Evolutionary conservation across 257 asterid species (phyloP), one percentile per base, ranked within the genome.

Genomic region (Solanum ahanhuiri): DNA sequence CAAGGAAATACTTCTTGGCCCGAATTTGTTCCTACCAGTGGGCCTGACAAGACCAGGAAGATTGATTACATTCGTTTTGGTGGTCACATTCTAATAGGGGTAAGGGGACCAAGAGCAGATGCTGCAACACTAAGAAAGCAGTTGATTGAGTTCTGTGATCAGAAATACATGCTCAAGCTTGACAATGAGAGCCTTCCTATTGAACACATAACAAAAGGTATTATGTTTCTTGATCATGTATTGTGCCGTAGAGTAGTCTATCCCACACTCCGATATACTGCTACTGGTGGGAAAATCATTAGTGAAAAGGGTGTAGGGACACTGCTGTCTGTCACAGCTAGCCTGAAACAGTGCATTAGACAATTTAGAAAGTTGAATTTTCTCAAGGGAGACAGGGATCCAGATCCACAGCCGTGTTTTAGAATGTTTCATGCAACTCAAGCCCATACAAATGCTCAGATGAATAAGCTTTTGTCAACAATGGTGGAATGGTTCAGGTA

Each of bases 1-100:
- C 98, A 95, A 86, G 98, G 98, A 41, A 96, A 94, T 87, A 96
- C 98, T 34, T 96, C 99, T 39, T 96, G 99, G 99, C 98, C 99
- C 2, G 98, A 96, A 86, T 96, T 96, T 86, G 99, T 96, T 34
- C 99, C 98, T 3, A 94, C 98, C 2, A 95, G 98, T 83, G 98
- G 99, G 15, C 99, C 98, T 3, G 98, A 96, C 89, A 96, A 95
- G 91, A 96, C 98, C 30, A 86, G 97, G 92, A 96, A 96, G 87
- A 94, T 96, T 60, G 99, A 96, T 87, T 95, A 94, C 88, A 91
- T 96, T 71, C 98, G 98, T 76, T 94, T 88, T 85, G 98, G 99
- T 28, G 98, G 99, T 86, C 99, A 96, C 67, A 90, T 96, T 89
- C 91, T 96, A 90, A 94, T 96, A 58, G 99, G 99, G 63, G 96